A percentile compares a stretch with the other conserved stretches of the same genome.
Evolutionary conservation across 2,329 filamentous ascomycete species (phyloP).

Genomic region (Aureobasidium uvarum): DNA sequence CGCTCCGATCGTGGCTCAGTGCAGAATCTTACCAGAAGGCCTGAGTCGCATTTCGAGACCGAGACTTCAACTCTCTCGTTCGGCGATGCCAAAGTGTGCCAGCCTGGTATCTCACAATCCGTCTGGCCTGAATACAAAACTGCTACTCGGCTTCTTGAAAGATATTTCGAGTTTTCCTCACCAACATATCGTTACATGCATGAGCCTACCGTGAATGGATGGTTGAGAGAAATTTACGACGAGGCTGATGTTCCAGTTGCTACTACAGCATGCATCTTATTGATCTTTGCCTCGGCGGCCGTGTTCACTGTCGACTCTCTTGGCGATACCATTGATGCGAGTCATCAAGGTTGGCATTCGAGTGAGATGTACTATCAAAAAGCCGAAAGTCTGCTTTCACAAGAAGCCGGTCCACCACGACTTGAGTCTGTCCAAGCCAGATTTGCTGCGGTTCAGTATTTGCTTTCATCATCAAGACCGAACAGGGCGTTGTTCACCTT

Average conservation of each 20-base stretch:
- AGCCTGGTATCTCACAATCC: conserved; percentile 47
- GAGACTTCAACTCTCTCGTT: conserved; percentile 50
- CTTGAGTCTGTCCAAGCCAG: conserved; percentile 45
- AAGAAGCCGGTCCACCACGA: conserved; percentile 33
- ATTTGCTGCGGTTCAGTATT: conserved; percentile 42
- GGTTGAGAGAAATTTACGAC: conserved; percentile 50
- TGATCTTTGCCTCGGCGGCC: conserved; percentile 53
- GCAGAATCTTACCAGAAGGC: not conserved
- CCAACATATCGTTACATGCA: conserved; percentile 49
- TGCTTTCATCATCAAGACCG: conserved; percentile 41
- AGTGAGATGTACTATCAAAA: conserved; percentile 36
- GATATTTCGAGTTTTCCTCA: conserved; percentile 48
- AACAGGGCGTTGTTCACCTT: conserved; percentile 43
- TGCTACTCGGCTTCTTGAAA: conserved; percentile 37
- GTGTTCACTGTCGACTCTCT: conserved; percentile 32
- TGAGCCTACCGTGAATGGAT: conserved; percentile 44
- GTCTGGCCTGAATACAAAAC: conserved; percentile 42
- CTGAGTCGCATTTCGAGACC: not conserved
- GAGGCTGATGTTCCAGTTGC: conserved; percentile 45
- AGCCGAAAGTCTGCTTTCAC: conserved; percentile 31
- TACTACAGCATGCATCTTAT: conserved; percentile 50
- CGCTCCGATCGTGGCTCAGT: not conserved
- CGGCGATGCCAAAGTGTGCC: conserved; percentile 51
- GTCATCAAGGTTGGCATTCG: conserved; percentile 27
- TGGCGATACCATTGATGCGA: conserved; percentile 29